A percentile compares a stretch with the other conserved stretches of the same genome.
These are phyloP conservation scores for Cubamyces sp. DNA, from an alignment of 768 basidiomycete genomes.

Conservation along the genomic window DNA sequence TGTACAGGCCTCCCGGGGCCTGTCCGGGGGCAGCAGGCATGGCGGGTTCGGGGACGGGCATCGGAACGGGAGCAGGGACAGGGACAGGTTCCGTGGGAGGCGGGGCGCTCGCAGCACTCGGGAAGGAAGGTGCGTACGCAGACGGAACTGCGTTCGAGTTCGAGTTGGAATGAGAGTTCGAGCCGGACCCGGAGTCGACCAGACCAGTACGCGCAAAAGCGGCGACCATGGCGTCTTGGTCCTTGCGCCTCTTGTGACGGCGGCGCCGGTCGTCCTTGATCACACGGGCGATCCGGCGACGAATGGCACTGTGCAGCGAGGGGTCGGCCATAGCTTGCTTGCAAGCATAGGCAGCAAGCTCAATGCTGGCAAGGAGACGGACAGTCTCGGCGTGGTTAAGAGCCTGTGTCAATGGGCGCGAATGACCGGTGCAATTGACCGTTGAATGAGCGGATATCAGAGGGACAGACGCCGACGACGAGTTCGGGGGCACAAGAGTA, in stretches of 20 bases:
- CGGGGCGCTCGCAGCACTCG: constrained; percentile 10
- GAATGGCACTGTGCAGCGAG: constrained; percentile 61
- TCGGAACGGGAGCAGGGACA: constrained; percentile 18
- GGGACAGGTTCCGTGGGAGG: constrained; percentile 21
- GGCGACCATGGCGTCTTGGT: constrained; percentile 82
- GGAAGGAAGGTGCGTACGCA: constrained; percentile 15
- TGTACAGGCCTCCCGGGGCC: constrained; percentile 1
- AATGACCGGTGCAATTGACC: constrained; percentile 19
- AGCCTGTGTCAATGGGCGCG: constrained; percentile 50
- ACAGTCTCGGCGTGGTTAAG: constrained; percentile 84
- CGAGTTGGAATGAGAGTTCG: not conserved
- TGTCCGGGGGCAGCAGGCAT: constrained; percentile 3
- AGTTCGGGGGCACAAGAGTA: constrained; percentile 5
- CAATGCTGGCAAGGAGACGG: constrained; percentile 79
- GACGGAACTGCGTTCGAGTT: not conserved
- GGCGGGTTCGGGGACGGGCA: constrained; percentile 22
- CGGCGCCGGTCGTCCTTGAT: constrained; percentile 85
- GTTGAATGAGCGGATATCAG: constrained; percentile 9
- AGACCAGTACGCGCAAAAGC: constrained; percentile 66
- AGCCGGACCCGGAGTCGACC: constrained; percentile 25
- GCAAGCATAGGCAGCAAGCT: constrained; percentile 81
- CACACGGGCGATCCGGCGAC: constrained; percentile 75
- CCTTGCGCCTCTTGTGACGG: constrained; percentile 81
- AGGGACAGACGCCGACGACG: constrained; percentile 7
- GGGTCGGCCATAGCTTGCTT: constrained; percentile 71